Evolutionary conservation across 2,329 filamentous ascomycete species (phyloP), one percentile per base, ranked within the genome.

Genomic region (Ceratocystis eucalypticola): DNA sequence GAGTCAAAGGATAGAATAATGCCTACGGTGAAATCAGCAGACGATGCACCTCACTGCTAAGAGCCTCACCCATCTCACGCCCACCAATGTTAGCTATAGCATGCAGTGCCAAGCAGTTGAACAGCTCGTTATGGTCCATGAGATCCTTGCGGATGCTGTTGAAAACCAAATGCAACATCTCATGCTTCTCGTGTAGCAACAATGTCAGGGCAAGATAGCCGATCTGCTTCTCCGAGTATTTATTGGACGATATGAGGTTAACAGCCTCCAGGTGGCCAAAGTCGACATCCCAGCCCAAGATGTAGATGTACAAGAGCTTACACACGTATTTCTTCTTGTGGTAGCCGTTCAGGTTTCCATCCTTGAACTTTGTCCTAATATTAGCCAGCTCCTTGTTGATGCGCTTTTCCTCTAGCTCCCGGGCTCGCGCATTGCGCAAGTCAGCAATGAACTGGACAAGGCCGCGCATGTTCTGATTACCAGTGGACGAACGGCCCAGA

Each of bases 301-400:
- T 99, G 77, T 99, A 99, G 73, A 99, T 97, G 76, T 99, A 99
- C 69, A 99, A 82, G 71, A 99, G 85, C 86, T 99, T 99, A 89
- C 94, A 99, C 71, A 99, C 94, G 75, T 99, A 99, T 88, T 99
- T 99, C 84, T 99, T 99, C 82, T 95, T 96, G 80, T 96, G 91
- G 75, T 99, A 99, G 70, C 94, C 95, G 74, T 88, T 96, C 67
- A 99, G 80, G 74, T 83, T 94, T 70, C 91, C 92, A 75, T 94
- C 89, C 83, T 96, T 96, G 81, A 97, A 99, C 78, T 97, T 97
- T 79, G 96, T 91, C 73, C 87, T 85, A 75, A 99, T 99, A 74
- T 99, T 99, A 74, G 94, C 94, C 76, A 99, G 79, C 79, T 99
- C 94, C 80, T 99, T 99, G 77, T 99, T 99, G 80, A 99, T 97